Conservation (phyloP, 768 basidiomycete species). For the Collybiopsis confluens region DNA sequence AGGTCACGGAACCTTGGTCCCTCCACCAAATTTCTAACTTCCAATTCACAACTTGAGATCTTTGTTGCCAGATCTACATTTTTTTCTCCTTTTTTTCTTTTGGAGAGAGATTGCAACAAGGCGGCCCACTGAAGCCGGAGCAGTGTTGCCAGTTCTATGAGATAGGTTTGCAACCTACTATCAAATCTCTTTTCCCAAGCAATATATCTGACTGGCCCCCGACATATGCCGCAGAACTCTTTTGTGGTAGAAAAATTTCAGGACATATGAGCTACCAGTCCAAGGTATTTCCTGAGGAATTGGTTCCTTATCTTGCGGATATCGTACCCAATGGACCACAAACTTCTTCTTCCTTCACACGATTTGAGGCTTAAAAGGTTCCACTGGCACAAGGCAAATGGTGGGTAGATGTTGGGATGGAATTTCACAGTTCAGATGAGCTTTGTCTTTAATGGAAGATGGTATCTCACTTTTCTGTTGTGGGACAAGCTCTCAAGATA, state of each 20-base stretch:
- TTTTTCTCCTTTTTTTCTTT: conserved; percentile 22
- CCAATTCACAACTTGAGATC: conserved; percentile 17
- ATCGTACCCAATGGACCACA: conserved; percentile 12
- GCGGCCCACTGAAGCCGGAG: not conserved
- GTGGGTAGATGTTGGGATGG: conserved; percentile 28
- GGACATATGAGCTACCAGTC: conserved; percentile 16
- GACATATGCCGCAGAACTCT: conserved; percentile 15
- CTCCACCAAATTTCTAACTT: conserved; percentile 26
- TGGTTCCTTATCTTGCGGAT: not conserved
- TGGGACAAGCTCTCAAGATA: conserved; percentile 15
- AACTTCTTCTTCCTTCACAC: conserved; percentile 24
- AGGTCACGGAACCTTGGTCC: not conserved
- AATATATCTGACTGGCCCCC: conserved; percentile 22
- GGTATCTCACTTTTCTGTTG: conserved; percentile 19
- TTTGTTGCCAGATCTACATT: conserved; percentile 16
- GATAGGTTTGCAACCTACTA: conserved; percentile 19
- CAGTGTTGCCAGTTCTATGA: conserved; percentile 18
- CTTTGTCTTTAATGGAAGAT: conserved; percentile 29
- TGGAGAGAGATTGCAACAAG: not conserved
- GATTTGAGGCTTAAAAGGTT: conserved; percentile 22
- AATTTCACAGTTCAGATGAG: conserved; percentile 13
- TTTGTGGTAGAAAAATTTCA: conserved; percentile 13
- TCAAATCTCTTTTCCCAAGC: conserved; percentile 5
- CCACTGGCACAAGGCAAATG: conserved; percentile 12
- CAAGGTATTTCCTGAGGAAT: conserved; percentile 12